Evolutionary conservation across 2,329 filamentous ascomycete species (phyloP).

Genomic region (Xylaria digitata): DNA sequence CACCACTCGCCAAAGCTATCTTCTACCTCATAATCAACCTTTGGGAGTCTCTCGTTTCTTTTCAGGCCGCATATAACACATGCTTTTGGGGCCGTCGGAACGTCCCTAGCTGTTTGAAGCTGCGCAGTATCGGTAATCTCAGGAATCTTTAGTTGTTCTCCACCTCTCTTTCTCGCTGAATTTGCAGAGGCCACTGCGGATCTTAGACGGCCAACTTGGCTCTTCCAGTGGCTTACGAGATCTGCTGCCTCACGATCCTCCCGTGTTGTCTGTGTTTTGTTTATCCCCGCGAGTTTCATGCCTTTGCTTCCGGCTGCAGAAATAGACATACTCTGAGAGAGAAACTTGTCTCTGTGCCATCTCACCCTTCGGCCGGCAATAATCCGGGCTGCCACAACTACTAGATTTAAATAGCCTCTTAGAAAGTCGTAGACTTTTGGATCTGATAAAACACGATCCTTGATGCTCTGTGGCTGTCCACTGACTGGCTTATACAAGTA

Average conservation of each 20-base stretch:
- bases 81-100: slow-evolving; percentile 75
- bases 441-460: slow-evolving; percentile 72
- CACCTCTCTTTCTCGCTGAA: slow-evolving; percentile 52
- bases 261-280: slow-evolving; percentile 82
- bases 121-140: slow-evolving; percentile 77
- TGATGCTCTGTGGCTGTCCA: slow-evolving; percentile 66
- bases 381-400: slow-evolving; percentile 78
- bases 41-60: slow-evolving; percentile 82
- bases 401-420: slow-evolving; percentile 70
- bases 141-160: slow-evolving; percentile 66
- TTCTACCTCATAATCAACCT: slow-evolving; percentile 80
- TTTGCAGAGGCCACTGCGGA: slow-evolving; percentile 77
- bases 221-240: slow-evolving; percentile 78
- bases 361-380: slow-evolving; percentile 86
- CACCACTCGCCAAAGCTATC: slow-evolving; percentile 98
- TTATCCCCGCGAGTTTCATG: slow-evolving; percentile 91
- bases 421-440: slow-evolving; percentile 72
- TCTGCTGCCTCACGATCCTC: slow-evolving; percentile 89
- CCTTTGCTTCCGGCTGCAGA: slow-evolving; percentile 79
- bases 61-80: slow-evolving; percentile 91
- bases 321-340: slow-evolving; percentile 90
- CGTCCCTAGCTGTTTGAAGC: slow-evolving; percentile 77
- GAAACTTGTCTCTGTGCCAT: slow-evolving; percentile 89
- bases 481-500: slow-evolving; percentile 74
- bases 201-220: slow-evolving; percentile 78